Base-by-base conservation (phyloP, 805 yeast species). In the Metschnikowia colocasiae region DNA sequence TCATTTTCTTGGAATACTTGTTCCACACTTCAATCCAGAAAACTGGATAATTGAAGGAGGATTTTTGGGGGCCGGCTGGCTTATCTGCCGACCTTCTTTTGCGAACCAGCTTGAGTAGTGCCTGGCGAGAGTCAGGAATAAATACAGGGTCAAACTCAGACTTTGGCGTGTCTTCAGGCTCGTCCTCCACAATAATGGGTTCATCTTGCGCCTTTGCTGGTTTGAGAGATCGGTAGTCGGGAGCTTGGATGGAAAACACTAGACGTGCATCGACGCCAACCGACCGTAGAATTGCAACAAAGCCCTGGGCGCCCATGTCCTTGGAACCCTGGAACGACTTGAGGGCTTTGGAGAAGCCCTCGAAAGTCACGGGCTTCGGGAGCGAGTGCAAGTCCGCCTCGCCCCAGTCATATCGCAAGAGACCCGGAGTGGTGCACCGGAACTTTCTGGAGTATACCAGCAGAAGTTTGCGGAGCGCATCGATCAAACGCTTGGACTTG, bases 11-110 rank as follows among this genome's bases (percentile, higher is more conserved):
- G 4, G 80, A 67, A 48, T 76, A 79, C 43, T 77, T 76, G 61
- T 92, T 91, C 96, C 96, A 92, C 0, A 87, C 96, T 62, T 94
- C 99, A 19, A 82, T 82, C 99, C 99, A 94, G 59, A 84, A 90
- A 0, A 90, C 75, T 0, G 97, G 97, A 58, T 71, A 84, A 7
- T 47, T 50, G 2, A 71, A 63, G 16, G 42, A 19, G 2, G 44
- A 36, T 15, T 40, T 48, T n/a, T 26, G 32, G 13, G 30, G 23
- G 3, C 10, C n/a, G 22, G 36, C 13, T 4, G 27, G 33, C 23
- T 32, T 42, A 16, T 39, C 40, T 8, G 12, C 23, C 31, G 4
- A n/a, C 40, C 10, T 33, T 19, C 23, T 42, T 36, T 15, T 47
- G 45, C 30, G 46, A 20, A 23, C 43, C 39, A n/a, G 31, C 25